Evolutionary conservation across 1,284 basidiomycete species (phyloP).

Genomic region (Puccinia horiana): DNA sequence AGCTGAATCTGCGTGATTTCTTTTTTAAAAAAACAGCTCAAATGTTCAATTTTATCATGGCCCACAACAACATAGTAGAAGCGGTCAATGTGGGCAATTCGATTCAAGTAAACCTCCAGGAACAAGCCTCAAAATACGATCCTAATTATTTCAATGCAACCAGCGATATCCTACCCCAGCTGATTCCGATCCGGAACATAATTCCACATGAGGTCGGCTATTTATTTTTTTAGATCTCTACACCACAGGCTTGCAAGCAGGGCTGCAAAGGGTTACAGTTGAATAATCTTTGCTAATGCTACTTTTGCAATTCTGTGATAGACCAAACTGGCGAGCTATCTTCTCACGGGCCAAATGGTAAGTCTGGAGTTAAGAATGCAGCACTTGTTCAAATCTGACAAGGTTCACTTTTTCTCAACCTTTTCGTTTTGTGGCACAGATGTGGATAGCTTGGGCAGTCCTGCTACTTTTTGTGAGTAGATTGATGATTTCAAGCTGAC

Average conservation of each 20-base stretch:
- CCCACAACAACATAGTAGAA: constrained; percentile 6
- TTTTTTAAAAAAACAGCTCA: constrained; percentile 14
- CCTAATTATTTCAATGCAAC: constrained; percentile 26
- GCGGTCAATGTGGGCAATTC: background rate
- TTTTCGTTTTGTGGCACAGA: background rate
- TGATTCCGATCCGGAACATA: constrained; percentile 17
- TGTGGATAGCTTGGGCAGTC: constrained; percentile 34
- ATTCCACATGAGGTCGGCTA: constrained; percentile 29
- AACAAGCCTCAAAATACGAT: background rate
- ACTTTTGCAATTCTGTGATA: background rate
- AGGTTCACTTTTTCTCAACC: background rate
- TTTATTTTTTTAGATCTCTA: background rate
- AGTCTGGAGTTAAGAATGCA: background rate
- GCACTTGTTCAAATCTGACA: too few relatives aligned
- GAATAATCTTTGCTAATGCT: background rate
- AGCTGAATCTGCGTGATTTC: background rate
- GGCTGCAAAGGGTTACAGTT: background rate
- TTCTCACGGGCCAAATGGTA: constrained; percentile 19
- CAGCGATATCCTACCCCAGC: background rate
- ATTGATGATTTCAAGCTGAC: background rate
- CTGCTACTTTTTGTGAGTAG: constrained; percentile 17
- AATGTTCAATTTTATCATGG: background rate
- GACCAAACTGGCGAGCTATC: constrained; percentile 17
- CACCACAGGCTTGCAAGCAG: background rate
- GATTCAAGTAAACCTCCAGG: background rate